These are phyloP conservation scores for Exophiala phaeomuriformis DNA, from an alignment of 2,329 filamentous ascomycete species.

Conservation along the genomic window DNA sequence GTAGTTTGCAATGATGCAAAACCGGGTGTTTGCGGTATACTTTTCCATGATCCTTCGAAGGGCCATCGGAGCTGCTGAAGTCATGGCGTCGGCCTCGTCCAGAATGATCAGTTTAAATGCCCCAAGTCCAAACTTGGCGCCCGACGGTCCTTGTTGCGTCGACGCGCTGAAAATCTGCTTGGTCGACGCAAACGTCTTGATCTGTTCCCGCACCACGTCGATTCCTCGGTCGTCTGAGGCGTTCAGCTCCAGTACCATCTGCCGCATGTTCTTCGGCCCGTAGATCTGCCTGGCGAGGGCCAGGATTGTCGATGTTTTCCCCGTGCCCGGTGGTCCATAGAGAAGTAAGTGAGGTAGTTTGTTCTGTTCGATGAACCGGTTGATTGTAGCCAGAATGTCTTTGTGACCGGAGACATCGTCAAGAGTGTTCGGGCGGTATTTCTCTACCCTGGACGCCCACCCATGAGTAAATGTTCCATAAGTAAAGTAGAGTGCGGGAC, in stretches of 20 bases:
- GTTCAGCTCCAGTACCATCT: slow-evolving; percentile 98
- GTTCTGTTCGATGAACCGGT: slow-evolving; percentile 93
- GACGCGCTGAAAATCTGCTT: slow-evolving; percentile 88
- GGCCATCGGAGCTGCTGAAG: slow-evolving; percentile 96
- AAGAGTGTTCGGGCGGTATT: slow-evolving; percentile 83
- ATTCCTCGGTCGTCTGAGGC: slow-evolving; percentile 96
- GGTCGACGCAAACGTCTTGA: slow-evolving; percentile 88
- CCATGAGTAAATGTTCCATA: slow-evolving; percentile 10
- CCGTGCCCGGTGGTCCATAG: slow-evolving; percentile 92
- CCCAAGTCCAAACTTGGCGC: slow-evolving; percentile 49
- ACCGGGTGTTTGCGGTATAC: slow-evolving; percentile 94
- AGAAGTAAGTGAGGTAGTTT: slow-evolving; percentile 90
- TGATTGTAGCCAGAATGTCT: slow-evolving; percentile 94
- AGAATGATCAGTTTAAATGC: slow-evolving; percentile 93
- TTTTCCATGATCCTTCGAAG: slow-evolving; percentile 97
- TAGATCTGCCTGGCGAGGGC: slow-evolving; percentile 92
- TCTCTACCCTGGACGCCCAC: slow-evolving; percentile 68
- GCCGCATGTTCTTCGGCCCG: slow-evolving; percentile 81
- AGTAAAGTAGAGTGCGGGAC: background rate
- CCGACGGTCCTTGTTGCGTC: slow-evolving; percentile 38
- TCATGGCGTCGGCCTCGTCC: slow-evolving; percentile 99
- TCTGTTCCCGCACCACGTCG: slow-evolving; percentile 95
- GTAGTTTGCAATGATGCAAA: slow-evolving; percentile 98
- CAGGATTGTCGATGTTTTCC: slow-evolving; percentile 94
- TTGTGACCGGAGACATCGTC: slow-evolving; percentile 93